A percentile compares a stretch with the other conserved stretches of the same genome.
These are phyloP conservation scores for Galeopsis tetrahit DNA, from an alignment of 257 asterid species.

Conservation along the genomic window DNA sequence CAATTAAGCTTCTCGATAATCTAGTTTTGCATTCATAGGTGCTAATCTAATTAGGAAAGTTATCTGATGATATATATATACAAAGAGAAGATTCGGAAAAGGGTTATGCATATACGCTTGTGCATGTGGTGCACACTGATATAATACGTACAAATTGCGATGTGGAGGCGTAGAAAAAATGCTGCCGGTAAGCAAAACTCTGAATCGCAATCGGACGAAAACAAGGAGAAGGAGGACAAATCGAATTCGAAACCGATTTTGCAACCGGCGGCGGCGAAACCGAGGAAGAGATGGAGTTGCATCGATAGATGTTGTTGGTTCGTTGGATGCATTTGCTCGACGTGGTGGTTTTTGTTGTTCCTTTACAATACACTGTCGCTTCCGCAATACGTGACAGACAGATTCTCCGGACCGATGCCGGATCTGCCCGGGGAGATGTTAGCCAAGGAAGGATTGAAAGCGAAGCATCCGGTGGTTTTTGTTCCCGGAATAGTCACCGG, in stretches of 20 bases:
- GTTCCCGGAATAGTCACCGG: constrained; percentile 95
- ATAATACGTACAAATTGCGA: constrained; percentile 25
- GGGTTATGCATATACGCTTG: constrained; percentile 12
- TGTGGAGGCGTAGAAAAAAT: constrained; percentile 49
- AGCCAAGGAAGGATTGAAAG: constrained; percentile 74
- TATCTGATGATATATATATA: not conserved
- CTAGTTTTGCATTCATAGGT: not conserved
- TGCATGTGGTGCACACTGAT: constrained; percentile 32
- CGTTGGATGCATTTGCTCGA: constrained; percentile 74
- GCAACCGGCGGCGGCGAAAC: constrained; percentile 30
- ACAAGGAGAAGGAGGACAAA: constrained; percentile 29
- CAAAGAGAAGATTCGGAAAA: constrained; percentile 1
- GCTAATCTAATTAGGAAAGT: not conserved
- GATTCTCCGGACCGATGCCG: constrained; percentile 75
- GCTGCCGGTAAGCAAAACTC: constrained; percentile 35
- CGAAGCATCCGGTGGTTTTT: constrained; percentile 86
- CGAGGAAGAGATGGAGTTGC: constrained; percentile 58
- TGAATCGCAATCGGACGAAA: constrained; percentile 30
- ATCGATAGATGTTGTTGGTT: constrained; percentile 86
- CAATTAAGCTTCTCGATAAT: not conserved
- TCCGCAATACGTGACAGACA: constrained; percentile 88
- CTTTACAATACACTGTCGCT: constrained; percentile 67
- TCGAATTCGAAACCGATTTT: constrained; percentile 30
- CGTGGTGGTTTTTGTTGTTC: constrained; percentile 84
- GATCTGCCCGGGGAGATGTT: constrained; percentile 87